Evolutionary conservation across 768 basidiomycete genomes (phyloP), one percentile per base, ranked within the genome.

Genomic region (Collybiopsis luxurians): DNA sequence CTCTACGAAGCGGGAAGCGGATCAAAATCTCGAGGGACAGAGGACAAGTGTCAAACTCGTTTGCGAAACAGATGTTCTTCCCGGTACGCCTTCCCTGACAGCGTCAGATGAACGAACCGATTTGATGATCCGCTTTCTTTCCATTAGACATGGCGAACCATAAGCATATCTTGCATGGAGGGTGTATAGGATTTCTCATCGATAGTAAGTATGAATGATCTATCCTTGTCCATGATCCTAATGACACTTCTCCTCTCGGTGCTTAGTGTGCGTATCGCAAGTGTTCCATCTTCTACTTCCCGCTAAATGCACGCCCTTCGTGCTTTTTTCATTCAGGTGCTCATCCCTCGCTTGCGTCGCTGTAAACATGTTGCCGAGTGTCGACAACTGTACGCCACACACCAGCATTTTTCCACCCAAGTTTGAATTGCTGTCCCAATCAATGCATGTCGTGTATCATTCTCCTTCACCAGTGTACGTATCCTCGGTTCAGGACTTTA

Each of bases 141-240:
- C 28, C 12, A 34, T 30, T 9, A 51, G 50, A 51, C 38, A 51
- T 51, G 50, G 50, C 50, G 38, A 51, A 51, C 36, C 36, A 51
- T 40, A 19, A 39, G 24, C 36, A 51, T n/a, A 38, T n/a, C n/a
- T 24, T 51, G 36, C 50, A 51, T n/a, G 50, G 50, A 7, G 50
- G 50, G 26, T 51, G 50, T n/a, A 40, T 34, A 13, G 50, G 31
- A 11, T 51, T 51, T 34, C 50, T 51, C 36, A 27, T 51, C 21
- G 50, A 51, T 34, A 51, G 50, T 51, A 2, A 36, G 50, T 51
- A 26, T 40, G 5, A 13, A 34, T 34, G 31, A 34, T 34, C 31
- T 34, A 34, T 34, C 31, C 6, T 34, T 6, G 31, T n/a, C 31
- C 5, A 34, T 13, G 31, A 34, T 34, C 31, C 31, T 34, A 5